Base-by-base conservation (phyloP, 2,329 filamentous ascomycete species). In the Curvularia spicifera region DNA sequence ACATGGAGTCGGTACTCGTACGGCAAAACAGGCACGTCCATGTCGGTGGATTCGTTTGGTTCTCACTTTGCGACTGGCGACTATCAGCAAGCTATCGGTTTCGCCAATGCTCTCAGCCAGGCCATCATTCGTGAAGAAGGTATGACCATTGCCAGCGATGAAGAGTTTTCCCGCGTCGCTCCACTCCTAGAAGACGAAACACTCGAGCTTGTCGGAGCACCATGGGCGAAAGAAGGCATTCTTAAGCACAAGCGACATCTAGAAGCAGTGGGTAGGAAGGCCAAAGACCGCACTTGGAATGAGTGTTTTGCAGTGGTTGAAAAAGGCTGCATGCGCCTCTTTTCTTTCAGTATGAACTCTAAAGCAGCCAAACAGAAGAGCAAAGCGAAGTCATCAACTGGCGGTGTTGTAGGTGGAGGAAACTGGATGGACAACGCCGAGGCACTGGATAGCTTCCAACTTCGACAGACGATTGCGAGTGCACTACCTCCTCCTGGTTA, bases 351-450 rank as follows among this genome's bases (percentile, higher is more conserved):
- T 46, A 84, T 87, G n/a, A 88, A 87, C 43, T 81, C 81, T 63
- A 95, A 95, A 75, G 91, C 90, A 0, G 81, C 88, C 67, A 84
- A 88, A 33, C 84, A 87, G 66, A 93, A 91, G 76, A 83, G 79
- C 61, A 87, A 86, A 62, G 81, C 76, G 71, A 81, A 84, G 51
- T 74, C 78, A 37, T 80, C 81, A 22, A 84, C 84, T 9, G 87
- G 86, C 12, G 86, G 88, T 28, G 84, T 90, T 6, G 95, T 98
- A 2, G 95, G 95, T 65, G 95, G 95, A 60, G 95, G 95, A 24
- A 98, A 99, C 76, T 99, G 95, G 95, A 94, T 94, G 76, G 93
- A 97, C 67, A 98, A 96, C 72, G 95, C 95, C 5, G 93, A 96
- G 64, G 91, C 89, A 64, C 83, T 97, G 9, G 93, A 91, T 68